Base-by-base conservation (phyloP, 805 yeast genomes). In the Ogataea chonburiensis region DNA sequence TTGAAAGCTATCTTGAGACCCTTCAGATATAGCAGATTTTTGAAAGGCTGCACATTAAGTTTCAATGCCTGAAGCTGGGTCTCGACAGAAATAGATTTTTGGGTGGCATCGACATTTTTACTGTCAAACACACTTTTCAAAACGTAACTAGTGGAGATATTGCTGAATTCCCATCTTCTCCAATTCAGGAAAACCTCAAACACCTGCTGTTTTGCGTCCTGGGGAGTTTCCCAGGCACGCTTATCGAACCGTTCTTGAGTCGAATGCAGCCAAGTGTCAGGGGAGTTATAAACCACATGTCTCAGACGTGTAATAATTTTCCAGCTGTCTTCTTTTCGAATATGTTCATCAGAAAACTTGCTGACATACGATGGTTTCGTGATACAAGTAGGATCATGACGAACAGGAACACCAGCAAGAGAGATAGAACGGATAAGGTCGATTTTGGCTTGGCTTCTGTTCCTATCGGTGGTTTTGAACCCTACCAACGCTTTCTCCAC, bases 91-190 rank as follows among this genome's bases (percentile, higher is more conserved):
- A 49, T 23, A 3, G 37, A 18, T 5, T 38, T 18, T 1, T 24
- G 16, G 1, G 10, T n/a, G n/a, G 38, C 12, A 21, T 40, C 20
- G 17, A 50, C 26, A 17, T 34, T 30, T n/a, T 53, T 49, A 6
- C 51, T 50, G n/a, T 54, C 53, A 49, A 81, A 81, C 3, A 76
- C 68, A 43, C 63, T 64, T 20, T 60, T 58, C 49, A 83, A 77
- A 16, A 84, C 66, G 37, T 67, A 75, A 34, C 79, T 71, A 24
- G 72, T 64, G n/a, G 71, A 71, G 15, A 79, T 71, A 49, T 76
- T 75, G 20, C 78, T 68, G 28, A 84, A 81, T 50, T 91, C 98
- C 97, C 98, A 89, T 41, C 79, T 77, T 66, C 97, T 75, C 97
- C 98, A 93, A 10, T 71, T 66, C 0, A 79, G 67, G 50, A 88